These are phyloP conservation scores for Trifolium dubium DNA, from an alignment of 306 rosid genomes.

Conservation along the genomic window DNA sequence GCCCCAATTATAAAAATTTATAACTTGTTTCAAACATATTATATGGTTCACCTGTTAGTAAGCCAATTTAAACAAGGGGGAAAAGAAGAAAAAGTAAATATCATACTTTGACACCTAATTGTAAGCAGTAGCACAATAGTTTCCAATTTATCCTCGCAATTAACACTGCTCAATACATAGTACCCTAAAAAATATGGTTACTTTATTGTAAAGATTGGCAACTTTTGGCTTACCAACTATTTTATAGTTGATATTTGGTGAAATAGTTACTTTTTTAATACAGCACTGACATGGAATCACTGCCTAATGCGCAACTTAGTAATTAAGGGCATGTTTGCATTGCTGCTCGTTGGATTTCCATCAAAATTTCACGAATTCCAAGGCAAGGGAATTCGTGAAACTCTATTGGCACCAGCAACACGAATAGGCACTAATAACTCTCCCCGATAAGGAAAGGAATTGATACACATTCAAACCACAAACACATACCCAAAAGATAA, in stretches of 20 bases:
- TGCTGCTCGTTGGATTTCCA: background rate
- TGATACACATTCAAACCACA: background rate
- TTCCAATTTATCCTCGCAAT: constrained; percentile 7
- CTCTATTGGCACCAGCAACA: background rate
- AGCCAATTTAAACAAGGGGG: background rate
- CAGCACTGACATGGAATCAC: constrained; percentile 3
- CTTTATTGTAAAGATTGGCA: background rate
- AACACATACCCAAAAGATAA: background rate
- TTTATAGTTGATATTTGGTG: background rate
- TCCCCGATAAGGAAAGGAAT: background rate
- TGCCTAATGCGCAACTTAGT: constrained; percentile 17
- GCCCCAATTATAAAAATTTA: background rate
- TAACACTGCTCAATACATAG: background rate
- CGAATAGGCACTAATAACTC: background rate
- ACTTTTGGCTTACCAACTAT: background rate
- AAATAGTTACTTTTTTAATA: constrained; percentile 10
- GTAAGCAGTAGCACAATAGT: background rate
- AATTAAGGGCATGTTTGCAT: background rate
- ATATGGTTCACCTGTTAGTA: background rate
- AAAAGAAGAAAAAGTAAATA: background rate
- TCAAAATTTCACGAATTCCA: background rate
- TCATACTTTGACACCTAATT: background rate
- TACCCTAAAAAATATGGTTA: background rate
- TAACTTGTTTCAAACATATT: constrained; percentile 6
- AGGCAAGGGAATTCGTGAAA: background rate